phyloP scores from a whole-genome alignment of 768 basidiomycete species.

The Suillus subaureus region DNA sequence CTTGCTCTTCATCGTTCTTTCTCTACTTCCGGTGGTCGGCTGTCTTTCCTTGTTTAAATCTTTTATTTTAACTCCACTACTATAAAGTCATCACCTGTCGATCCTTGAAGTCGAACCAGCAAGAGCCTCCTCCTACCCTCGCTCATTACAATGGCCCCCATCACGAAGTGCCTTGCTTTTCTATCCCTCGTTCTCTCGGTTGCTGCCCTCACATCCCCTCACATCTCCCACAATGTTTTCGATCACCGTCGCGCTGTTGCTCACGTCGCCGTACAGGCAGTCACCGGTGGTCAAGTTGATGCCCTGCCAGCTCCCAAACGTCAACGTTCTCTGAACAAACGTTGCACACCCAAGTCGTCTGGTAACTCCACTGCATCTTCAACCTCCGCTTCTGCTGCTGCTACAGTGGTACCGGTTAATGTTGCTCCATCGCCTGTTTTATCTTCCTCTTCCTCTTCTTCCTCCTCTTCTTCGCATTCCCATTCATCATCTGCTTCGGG shows the following conservation, averaged over 20 bases:
- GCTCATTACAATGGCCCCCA: conserved; percentile 31
- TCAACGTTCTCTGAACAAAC: conserved; percentile 32
- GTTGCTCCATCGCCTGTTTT: conserved; percentile 21
- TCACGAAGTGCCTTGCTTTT: conserved; percentile 46
- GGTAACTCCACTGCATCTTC: conserved; percentile 18
- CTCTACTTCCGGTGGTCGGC: conserved; percentile 2
- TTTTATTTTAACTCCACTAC: conserved; percentile 13
- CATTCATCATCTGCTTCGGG: conserved; percentile 4
- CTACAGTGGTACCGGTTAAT: conserved; percentile 20
- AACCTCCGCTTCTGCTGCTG: neutral
- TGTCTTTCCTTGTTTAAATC: conserved; percentile 6
- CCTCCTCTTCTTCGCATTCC: neutral
- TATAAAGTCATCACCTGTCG: conserved; percentile 19
- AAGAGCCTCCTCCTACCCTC: conserved; percentile 17
- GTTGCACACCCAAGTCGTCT: conserved; percentile 20
- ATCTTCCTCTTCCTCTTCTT: neutral
- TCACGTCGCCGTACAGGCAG: neutral
- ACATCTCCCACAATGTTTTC: conserved; percentile 32
- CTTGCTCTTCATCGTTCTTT: conserved; percentile 12
- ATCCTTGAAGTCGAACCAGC: conserved; percentile 17
- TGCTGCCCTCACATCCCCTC: conserved; percentile 38
- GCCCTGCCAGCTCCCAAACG: conserved; percentile 12
- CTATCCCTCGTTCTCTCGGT: conserved; percentile 45
- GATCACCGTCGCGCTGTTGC: conserved; percentile 23
- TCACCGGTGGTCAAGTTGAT: neutral